These are phyloP conservation scores for Lentinula novae-zelandiae DNA, from an alignment of 1,284 basidiomycete species.

Conservation along the genomic window DNA sequence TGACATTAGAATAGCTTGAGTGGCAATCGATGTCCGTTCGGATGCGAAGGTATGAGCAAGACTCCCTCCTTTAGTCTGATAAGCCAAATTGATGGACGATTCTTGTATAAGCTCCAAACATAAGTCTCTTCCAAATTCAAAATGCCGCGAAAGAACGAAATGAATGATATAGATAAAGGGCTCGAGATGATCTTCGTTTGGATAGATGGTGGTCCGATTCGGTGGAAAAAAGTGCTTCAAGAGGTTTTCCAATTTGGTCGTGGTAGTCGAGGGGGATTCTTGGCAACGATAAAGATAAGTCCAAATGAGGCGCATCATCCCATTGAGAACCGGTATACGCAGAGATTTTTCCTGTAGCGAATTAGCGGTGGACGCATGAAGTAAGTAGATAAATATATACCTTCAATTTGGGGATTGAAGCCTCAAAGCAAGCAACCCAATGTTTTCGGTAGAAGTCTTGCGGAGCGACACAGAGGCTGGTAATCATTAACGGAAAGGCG, in stretches of 20 bases:
- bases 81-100: conserved; percentile 39
- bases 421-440: conserved; percentile 75
- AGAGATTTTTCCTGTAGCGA: conserved; percentile 69
- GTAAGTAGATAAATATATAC: conserved; percentile 33
- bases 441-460: conserved; percentile 82
- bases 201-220: conserved; percentile 59
- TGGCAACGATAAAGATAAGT: conserved; percentile 92
- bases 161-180: conserved; percentile 80
- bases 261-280: conserved; percentile 77
- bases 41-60: conserved; percentile 50
- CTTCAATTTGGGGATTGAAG: conserved; percentile 75
- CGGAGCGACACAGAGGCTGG: conserved; percentile 84
- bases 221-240: conserved; percentile 81
- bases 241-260: conserved; percentile 74
- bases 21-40: conserved; percentile 72
- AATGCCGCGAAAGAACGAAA: conserved; percentile 81
- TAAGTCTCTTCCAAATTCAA: conserved; percentile 84
- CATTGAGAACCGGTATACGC: conserved; percentile 77
- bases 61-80: conserved; percentile 33
- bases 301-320: conserved; percentile 85
- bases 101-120: conserved; percentile 80
- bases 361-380: conserved; percentile 7
- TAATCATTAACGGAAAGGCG: conserved; percentile 85
- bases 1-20: conserved; percentile 78
- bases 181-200: conserved; percentile 75